Percentiles rank a stretch among this genome's conserved stretches.
phyloP scores from a whole-genome alignment of 305 asterid species.

The Plantago lanceolata region DNA sequence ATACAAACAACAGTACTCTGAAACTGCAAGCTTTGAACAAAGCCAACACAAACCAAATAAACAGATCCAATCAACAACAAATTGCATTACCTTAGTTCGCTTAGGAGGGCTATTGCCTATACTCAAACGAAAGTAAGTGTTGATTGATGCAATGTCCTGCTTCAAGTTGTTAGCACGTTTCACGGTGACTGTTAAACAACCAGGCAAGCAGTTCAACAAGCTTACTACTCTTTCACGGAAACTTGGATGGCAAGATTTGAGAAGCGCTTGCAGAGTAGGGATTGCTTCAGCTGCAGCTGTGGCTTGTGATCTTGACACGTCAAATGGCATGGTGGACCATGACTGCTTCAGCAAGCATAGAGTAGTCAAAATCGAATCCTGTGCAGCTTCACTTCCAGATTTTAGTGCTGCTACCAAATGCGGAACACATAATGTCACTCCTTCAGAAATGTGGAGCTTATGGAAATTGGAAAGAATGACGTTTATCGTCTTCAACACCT shows the following conservation, averaged over 20 bases:
- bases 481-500: conserved; percentile 61
- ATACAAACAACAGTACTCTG: neutral
- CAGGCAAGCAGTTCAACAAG: conserved; percentile 75
- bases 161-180: conserved; percentile 70
- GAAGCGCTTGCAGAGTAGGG: conserved; percentile 62
- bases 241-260: conserved; percentile 63
- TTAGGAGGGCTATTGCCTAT: conserved; percentile 71
- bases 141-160: conserved; percentile 66
- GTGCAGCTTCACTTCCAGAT: conserved; percentile 65
- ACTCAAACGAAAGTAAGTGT: conserved; percentile 64
- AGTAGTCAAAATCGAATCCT: conserved; percentile 57
- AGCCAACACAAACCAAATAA: neutral
- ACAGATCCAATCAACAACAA: neutral
- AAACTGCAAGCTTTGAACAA: neutral
- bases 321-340: conserved; percentile 71
- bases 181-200: conserved; percentile 74
- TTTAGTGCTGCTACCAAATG: conserved; percentile 68
- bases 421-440: conserved; percentile 71
- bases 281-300: conserved; percentile 83
- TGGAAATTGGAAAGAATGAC: conserved; percentile 70
- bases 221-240: conserved; percentile 71
- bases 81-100: conserved; percentile 60
- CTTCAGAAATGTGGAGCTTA: conserved; percentile 78
- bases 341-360: conserved; percentile 73
- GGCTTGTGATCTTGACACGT: conserved; percentile 71